phyloP scores from a whole-genome alignment of 2,329 filamentous ascomycete genomes.

The Cadophora luteo-olivacea region DNA sequence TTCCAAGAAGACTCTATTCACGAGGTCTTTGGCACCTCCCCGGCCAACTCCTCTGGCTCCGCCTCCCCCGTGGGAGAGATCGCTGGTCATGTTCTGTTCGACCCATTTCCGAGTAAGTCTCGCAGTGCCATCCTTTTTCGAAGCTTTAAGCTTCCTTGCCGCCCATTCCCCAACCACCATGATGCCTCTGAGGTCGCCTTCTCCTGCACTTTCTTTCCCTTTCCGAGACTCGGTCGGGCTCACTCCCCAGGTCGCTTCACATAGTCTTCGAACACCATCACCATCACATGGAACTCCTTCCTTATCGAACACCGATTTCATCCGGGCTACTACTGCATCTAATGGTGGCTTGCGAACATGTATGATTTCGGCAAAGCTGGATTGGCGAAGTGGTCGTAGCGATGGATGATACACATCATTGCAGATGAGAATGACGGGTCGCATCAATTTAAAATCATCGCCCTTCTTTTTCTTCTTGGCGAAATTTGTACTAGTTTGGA shows the following conservation, averaged over 20 bases:
- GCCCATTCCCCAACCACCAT: conserved; percentile 92
- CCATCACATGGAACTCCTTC: conserved; percentile 89
- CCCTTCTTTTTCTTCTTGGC: conserved; percentile 67
- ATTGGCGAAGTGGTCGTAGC: conserved; percentile 84
- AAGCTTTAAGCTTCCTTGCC: conserved; percentile 69
- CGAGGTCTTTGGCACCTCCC: conserved; percentile 76
- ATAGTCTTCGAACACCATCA: conserved; percentile 85
- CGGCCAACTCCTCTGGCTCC: conserved; percentile 75
- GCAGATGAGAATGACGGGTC: conserved; percentile 92
- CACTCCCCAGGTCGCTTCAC: conserved; percentile 84
- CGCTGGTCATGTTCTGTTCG: conserved; percentile 72
- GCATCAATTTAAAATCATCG: conserved; percentile 85
- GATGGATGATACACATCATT: conserved; percentile 97
- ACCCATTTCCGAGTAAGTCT: conserved; percentile 78
- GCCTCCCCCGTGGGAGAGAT: conserved; percentile 73
- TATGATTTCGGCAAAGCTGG: conserved; percentile 84
- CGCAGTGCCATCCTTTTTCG: conserved; percentile 48
- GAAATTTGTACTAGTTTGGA: conserved; percentile 44
- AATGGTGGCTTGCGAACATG: conserved; percentile 89
- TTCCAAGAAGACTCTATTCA: conserved; percentile 79
- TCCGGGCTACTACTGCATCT: conserved; percentile 81
- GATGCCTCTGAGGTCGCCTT: conserved; percentile 79
- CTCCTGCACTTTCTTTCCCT: conserved; percentile 70
- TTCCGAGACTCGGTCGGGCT: conserved; percentile 72
- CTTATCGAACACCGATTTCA: conserved; percentile 85